Conservation (phyloP, 2,329 filamentous ascomycete genomes). For the Scytalidium lignicola region DNA sequence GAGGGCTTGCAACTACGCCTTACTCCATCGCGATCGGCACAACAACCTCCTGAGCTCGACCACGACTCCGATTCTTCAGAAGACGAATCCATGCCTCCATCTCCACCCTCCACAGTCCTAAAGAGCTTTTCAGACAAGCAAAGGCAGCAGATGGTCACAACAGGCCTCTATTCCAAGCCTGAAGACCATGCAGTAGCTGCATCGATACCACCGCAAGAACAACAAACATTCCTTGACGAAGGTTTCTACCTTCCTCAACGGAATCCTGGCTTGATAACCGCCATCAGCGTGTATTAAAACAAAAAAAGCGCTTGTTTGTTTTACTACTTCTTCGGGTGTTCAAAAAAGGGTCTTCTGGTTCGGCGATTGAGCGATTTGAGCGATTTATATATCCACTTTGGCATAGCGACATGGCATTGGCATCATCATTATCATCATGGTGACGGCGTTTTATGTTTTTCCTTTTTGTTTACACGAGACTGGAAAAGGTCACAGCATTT, state of each 20-base stretch:
- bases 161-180: slow-evolving; percentile 30
- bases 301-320: neutral
- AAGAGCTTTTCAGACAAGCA: slow-evolving; percentile 57
- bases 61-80: slow-evolving; percentile 63
- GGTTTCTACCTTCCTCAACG: slow-evolving; percentile 41
- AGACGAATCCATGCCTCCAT: slow-evolving; percentile 66
- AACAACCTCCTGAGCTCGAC: slow-evolving; percentile 64
- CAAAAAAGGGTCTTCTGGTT: neutral
- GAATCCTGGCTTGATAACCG: slow-evolving; percentile 33
- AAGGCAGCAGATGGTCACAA: slow-evolving; percentile 33
- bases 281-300: slow-evolving; percentile 41
- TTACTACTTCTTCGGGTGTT: neutral
- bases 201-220: slow-evolving; percentile 27
- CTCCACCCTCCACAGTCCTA: slow-evolving; percentile 37
- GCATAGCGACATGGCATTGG: neutral
- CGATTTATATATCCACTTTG: neutral
- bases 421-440: neutral
- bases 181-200: slow-evolving; percentile 6
- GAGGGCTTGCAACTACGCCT: slow-evolving; percentile 62
- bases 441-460: neutral
- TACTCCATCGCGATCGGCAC: slow-evolving; percentile 56
- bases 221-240: slow-evolving; percentile 38
- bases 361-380: neutral
- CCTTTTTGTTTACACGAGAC: no score
- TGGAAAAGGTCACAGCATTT: neutral